Evolutionary conservation across 176 grass and related monocot species (phyloP), one percentile per base, ranked within the genome.

Genomic region (Eragrostis curvula): DNA sequence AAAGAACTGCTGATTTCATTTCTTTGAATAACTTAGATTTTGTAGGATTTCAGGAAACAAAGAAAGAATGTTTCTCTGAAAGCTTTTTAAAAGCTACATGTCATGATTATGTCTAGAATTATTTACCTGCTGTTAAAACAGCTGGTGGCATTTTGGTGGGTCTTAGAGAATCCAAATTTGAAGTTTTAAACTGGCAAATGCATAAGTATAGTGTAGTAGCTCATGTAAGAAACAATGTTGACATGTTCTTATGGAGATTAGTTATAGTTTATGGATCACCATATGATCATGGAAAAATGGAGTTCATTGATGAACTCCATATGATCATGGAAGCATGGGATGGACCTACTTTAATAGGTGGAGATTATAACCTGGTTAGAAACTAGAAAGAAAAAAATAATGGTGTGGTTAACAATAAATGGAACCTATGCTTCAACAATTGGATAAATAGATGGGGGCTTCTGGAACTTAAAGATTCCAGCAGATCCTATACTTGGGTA

Each of bases 161-260:
- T 0, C 0, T 72, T 20, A 72, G 8, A 18, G 1, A 2, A 2
- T 1, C 9, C 5, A 11, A 9, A 0, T 72, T 50, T 50, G 24
- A 30, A 0, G 2, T 30, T 1, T 0, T 72, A 0, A 18, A 3
- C 3, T 30, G 27, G 5, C 5, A 11, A 4, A 2, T 36, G 3
- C 4, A 36, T 36, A 4, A 36, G 3, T 36, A 2, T 4, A 2
- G 32, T 36, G 32, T 36, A 4, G 32, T 36, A 4, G 32, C 32
- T 4, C 32, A 36, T 2, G 1, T 10, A 9, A 25, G 6, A 11
- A 1, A 11, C 0, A 12, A 11, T 2, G 4, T 4, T 36, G 32
- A 36, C 32, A 2, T 2, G 2, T 36, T 36, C 4, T 2, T 36
- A 36, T 36, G 32, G 32, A 36, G 32, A 4, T 4, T 36, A 4